Percentiles rank a stretch among this genome's conserved stretches.
Conservation (phyloP, 2,329 filamentous ascomycete genomes). For the Rutstroemia sp. region DNA sequence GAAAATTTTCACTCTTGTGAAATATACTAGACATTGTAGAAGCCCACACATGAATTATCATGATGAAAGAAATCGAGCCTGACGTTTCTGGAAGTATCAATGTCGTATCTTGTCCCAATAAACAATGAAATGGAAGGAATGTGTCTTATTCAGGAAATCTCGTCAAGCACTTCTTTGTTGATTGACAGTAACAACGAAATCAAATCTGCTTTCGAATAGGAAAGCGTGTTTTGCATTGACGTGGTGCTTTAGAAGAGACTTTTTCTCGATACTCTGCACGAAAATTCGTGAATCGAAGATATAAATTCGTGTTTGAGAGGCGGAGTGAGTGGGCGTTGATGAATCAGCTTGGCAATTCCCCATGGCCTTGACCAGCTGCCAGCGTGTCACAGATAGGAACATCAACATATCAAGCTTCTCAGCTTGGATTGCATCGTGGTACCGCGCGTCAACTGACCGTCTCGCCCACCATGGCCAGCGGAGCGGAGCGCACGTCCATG, state of each 20-base stretch:
- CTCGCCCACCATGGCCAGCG: too few species aligned
- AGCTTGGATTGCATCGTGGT: too few species aligned
- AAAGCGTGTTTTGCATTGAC: not conserved
- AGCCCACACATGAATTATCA: not conserved
- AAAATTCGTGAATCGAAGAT: not conserved
- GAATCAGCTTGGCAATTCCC: too few species aligned
- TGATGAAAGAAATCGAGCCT: constrained; percentile 2
- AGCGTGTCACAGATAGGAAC: too few species aligned
- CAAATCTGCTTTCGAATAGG: not conserved
- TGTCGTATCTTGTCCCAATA: not conserved
- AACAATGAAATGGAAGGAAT: constrained; percentile 7
- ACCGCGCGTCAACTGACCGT: too few species aligned
- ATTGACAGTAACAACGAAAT: constrained; percentile 6
- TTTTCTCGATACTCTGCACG: not conserved
- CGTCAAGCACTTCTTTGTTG: not conserved
- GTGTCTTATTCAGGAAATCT: not conserved
- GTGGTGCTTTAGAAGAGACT: too few species aligned
- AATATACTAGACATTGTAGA: not conserved
- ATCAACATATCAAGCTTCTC: too few species aligned
- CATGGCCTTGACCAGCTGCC: too few species aligned
- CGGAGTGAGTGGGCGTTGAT: too few species aligned
- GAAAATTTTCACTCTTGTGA: not conserved
- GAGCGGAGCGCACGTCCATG: too few species aligned
- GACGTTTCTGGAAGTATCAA: constrained; percentile 4
- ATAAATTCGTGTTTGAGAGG: not conserved